Conservation (phyloP, 2,329 filamentous ascomycete genomes). For the Ophiostoma sp. region DNA sequence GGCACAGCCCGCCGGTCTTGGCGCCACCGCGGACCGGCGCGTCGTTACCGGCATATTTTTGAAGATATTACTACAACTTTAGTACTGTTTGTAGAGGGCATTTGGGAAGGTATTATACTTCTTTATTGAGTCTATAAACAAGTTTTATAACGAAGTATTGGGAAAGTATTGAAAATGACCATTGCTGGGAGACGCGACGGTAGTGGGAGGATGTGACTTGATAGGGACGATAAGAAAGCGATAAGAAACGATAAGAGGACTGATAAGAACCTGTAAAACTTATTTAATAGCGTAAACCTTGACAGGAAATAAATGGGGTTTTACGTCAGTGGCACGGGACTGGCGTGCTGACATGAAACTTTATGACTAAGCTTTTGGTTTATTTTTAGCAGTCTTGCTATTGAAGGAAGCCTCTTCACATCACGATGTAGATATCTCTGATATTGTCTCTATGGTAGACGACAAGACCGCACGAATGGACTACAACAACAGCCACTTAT, state of each 20-base stretch:
- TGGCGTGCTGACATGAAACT: not conserved
- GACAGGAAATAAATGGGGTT: not conserved
- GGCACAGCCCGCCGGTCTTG: slow-evolving; percentile 13
- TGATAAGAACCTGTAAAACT: no score
- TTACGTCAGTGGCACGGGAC: not conserved
- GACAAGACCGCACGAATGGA: no score
- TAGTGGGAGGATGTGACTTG: slow-evolving; percentile 1
- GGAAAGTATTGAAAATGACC: not conserved
- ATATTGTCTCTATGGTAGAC: no score
- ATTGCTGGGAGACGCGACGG: slow-evolving; percentile 9
- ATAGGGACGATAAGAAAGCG: slow-evolving; percentile 1
- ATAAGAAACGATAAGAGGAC: not conserved
- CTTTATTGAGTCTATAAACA: not conserved
- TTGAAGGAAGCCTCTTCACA: no score
- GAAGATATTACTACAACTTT: not conserved
- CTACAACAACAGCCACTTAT: no score
- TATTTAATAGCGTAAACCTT: no score
- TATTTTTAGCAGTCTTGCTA: not conserved
- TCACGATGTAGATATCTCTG: no score
- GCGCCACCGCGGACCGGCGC: slow-evolving; percentile 22
- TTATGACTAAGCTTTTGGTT: not conserved
- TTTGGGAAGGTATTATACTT: not conserved
- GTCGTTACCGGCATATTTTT: not conserved
- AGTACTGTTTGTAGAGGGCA: not conserved
- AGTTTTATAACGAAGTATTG: not conserved